These are phyloP conservation scores for Rhynchosporium graminicola DNA, from an alignment of 2,329 filamentous ascomycete genomes.

Conservation along the genomic window DNA sequence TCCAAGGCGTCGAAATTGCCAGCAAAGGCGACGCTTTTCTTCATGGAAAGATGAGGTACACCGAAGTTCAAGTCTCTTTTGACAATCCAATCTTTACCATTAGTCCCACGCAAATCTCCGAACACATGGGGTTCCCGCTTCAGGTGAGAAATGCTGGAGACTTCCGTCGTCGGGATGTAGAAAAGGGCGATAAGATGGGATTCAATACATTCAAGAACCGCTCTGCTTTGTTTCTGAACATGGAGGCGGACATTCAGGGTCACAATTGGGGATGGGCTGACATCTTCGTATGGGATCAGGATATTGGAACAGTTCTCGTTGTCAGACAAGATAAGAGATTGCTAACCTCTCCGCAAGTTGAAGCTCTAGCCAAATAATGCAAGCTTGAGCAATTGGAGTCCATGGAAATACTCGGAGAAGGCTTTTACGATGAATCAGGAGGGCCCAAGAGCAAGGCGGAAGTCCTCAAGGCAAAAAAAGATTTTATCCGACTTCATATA, in stretches of 20 bases:
- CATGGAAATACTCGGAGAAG: neutral
- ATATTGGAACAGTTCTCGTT: constrained; percentile 15
- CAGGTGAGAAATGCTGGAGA: constrained; percentile 10
- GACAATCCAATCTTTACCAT: constrained; percentile 4
- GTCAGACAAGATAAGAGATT: constrained; percentile 18
- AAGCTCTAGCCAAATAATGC: constrained; percentile 12
- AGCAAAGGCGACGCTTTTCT: neutral
- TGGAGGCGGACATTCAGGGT: neutral
- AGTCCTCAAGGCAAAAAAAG: neutral
- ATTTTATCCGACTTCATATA: neutral
- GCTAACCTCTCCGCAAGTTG: constrained; percentile 15
- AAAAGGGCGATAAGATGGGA: neutral
- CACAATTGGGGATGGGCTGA: neutral
- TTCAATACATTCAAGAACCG: constrained; percentile 11
- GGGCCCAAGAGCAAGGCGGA: neutral
- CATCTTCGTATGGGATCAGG: neutral
- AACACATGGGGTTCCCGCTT: constrained; percentile 7
- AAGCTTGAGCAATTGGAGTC: neutral
- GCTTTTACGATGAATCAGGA: neutral
- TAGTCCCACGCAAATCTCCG: constrained; percentile 13
- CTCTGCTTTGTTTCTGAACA: constrained; percentile 13
- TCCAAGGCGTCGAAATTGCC: constrained; percentile 3
- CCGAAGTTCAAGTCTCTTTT: neutral
- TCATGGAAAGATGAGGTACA: constrained; percentile 1
- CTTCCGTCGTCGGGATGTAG: neutral